Evolutionary conservation across 2,329 filamentous ascomycete species (phyloP).

Genomic region (Parafenestella ontariensis): DNA sequence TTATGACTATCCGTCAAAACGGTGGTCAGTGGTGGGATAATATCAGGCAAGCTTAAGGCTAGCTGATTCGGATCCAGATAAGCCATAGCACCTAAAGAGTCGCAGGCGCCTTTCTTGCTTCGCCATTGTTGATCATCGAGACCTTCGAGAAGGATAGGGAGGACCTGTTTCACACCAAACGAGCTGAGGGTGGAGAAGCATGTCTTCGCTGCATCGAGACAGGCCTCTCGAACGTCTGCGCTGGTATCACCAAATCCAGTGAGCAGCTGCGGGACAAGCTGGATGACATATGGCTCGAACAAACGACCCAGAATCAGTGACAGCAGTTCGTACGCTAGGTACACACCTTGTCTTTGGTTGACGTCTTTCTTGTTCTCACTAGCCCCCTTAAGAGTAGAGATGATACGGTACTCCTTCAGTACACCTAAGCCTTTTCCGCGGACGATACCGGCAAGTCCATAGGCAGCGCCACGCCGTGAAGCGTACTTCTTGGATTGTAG

Average conservation of each 20-base stretch:
- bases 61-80: conserved; percentile 97
- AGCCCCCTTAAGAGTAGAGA: conserved; percentile 79
- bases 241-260: conserved; percentile 88
- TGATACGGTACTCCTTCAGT: conserved; percentile 83
- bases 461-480: conserved; percentile 89
- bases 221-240: conserved; percentile 89
- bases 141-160: conserved; percentile 89
- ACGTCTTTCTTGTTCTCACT: conserved; percentile 95
- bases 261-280: conserved; percentile 90
- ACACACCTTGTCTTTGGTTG: conserved; percentile 85
- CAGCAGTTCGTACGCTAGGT: conserved; percentile 89
- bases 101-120: conserved; percentile 97
- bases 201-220: conserved; percentile 89
- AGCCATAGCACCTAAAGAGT: conserved; percentile 96
- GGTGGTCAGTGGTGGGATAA: conserved; percentile 92
- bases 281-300: conserved; percentile 96
- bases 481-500: conserved; percentile 90
- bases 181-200: conserved; percentile 94
- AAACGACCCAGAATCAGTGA: conserved; percentile 84
- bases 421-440: conserved; percentile 84
- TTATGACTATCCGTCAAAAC: conserved; percentile 98
- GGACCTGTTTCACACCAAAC: conserved; percentile 91
- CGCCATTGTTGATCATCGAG: conserved; percentile 97
- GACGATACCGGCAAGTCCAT: conserved; percentile 89
- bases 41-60: conserved; percentile 88